Evolutionary conservation across 2,329 filamentous ascomycete species (phyloP).

Genomic region (Ceratocystis ficicola): DNA sequence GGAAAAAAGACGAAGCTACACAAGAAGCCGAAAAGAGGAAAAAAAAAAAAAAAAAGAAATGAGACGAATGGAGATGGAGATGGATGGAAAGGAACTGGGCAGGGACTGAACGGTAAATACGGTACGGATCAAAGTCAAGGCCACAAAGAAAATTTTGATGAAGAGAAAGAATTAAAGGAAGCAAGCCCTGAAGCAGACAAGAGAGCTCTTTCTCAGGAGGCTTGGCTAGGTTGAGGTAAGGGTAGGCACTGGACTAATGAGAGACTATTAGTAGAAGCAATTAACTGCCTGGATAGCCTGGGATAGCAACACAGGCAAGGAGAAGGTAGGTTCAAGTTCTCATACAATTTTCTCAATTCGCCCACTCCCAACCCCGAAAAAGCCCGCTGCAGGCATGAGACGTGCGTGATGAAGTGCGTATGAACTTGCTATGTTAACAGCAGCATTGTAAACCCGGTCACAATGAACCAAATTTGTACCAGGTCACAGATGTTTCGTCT

Average conservation of each 20-base stretch:
- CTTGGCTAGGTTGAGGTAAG: background rate
- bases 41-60: background rate
- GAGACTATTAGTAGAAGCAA: background rate
- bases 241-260: background rate
- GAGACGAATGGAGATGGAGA: constrained; percentile 1
- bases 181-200: constrained; percentile 2
- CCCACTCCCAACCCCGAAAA: background rate
- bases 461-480: constrained; percentile 1
- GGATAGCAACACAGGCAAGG: background rate
- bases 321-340: background rate
- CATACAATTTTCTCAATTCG: background rate
- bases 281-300: background rate
- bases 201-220: constrained; percentile 1
- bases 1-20: background rate
- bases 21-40: background rate
- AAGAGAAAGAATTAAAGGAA: background rate
- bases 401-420: background rate
- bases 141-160: constrained; percentile 14
- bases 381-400: background rate
- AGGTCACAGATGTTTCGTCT: constrained; percentile 12
- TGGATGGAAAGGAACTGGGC: background rate
- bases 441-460: background rate
- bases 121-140: background rate
- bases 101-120: background rate
- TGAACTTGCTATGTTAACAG: background rate